Evolutionary conservation across 345 rosid species (phyloP).

Genomic region (Hypericum androsaemum): DNA sequence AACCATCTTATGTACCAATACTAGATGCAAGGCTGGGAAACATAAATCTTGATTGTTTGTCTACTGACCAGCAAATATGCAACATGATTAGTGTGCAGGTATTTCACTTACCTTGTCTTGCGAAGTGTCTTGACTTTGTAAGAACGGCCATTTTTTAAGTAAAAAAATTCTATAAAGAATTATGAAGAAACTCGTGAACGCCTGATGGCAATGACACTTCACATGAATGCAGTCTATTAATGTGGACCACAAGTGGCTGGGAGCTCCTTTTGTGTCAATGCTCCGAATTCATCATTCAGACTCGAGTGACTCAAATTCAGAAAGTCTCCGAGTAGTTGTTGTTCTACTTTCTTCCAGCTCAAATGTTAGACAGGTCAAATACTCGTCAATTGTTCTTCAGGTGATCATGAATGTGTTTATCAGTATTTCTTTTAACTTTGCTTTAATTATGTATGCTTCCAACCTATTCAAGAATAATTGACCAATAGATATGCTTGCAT

Average conservation of each 20-base stretch:
- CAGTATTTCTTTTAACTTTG: conserved; percentile 1
- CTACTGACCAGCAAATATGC: conserved; percentile 56
- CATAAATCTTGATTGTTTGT: conserved; percentile 46
- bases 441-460: conserved; percentile 11
- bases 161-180: too few relatives aligned
- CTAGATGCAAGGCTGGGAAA: conserved; percentile 51
- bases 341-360: conserved; percentile 54
- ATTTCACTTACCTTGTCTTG: conserved; percentile 10
- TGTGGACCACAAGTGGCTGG: conserved; percentile 68
- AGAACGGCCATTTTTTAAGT: too few relatives aligned
- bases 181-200: too few relatives aligned
- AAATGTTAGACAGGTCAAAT: conserved; percentile 63
- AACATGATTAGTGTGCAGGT: conserved; percentile 67
- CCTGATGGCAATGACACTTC: neutral
- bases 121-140: neutral
- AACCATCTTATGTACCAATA: conserved; percentile 37
- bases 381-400: conserved; percentile 72
- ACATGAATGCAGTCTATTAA: conserved; percentile 46
- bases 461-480: conserved; percentile 4
- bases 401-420: conserved; percentile 27
- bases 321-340: conserved; percentile 40
- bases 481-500: conserved; percentile 1
- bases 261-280: conserved; percentile 85
- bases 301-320: conserved; percentile 35
- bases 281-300: conserved; percentile 62